Conservation (phyloP, 768 basidiomycete species). For the Tricholoma furcatifolium region DNA sequence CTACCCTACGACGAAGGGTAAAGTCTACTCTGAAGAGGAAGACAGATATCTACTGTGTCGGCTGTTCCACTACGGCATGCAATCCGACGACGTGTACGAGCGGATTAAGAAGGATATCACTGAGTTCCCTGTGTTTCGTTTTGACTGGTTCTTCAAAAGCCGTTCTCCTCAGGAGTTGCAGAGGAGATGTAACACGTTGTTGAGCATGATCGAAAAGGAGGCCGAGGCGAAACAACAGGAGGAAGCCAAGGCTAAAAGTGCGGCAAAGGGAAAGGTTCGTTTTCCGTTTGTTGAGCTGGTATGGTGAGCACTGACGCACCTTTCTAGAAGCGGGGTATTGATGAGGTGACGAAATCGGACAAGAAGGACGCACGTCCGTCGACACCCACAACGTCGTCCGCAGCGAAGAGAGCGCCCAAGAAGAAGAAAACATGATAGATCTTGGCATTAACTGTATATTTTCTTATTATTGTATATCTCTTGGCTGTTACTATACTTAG, state of each 20-base stretch:
- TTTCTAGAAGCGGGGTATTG: too few relatives aligned
- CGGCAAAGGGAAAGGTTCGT: constrained; percentile 63
- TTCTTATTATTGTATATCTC: too few relatives aligned
- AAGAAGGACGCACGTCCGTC: too few relatives aligned
- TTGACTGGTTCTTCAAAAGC: constrained; percentile 99
- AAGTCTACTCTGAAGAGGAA: constrained; percentile 95
- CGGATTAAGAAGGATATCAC: constrained; percentile 94
- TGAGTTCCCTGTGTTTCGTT: constrained; percentile 95
- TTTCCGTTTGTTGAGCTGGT: background rate
- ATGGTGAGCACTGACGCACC: background rate
- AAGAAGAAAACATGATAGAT: too few relatives aligned
- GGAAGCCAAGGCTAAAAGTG: constrained; percentile 59
- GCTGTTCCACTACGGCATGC: constrained; percentile 87
- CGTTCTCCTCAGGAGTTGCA: constrained; percentile 86
- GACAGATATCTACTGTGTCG: constrained; percentile 93
- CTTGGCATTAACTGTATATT: too few relatives aligned
- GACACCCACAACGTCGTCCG: too few relatives aligned
- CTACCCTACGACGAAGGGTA: constrained; percentile 95
- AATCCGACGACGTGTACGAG: constrained; percentile 87
- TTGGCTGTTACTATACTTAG: too few relatives aligned
- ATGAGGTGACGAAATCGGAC: too few relatives aligned
- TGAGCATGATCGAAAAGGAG: constrained; percentile 93
- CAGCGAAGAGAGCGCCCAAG: too few relatives aligned
- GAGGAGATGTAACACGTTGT: constrained; percentile 81
- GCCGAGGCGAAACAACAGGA: constrained; percentile 67